Evolutionary conservation across 1,284 basidiomycete species (phyloP).

Genomic region (Trametes versicolor): DNA sequence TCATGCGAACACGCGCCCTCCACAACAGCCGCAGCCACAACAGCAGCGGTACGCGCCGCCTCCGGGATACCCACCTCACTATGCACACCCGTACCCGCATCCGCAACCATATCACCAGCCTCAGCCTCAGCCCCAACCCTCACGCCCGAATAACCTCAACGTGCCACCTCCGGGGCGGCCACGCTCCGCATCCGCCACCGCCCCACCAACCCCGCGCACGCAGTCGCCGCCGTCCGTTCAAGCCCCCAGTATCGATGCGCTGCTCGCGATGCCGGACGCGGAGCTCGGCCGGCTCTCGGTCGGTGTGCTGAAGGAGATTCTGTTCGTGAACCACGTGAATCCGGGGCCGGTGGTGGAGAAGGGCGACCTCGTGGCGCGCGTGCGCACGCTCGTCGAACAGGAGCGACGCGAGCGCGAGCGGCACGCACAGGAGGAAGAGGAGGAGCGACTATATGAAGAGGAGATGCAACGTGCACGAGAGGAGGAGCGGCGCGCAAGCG

Average conservation of each 20-base stretch:
- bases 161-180: conserved; percentile 45
- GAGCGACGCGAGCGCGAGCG: conserved; percentile 68
- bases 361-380: conserved; percentile 77
- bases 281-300: conserved; percentile 70
- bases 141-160: conserved; percentile 35
- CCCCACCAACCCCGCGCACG: conserved; percentile 29
- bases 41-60: conserved; percentile 31
- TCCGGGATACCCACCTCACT: conserved; percentile 22
- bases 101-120: conserved; percentile 5
- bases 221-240: conserved; percentile 39
- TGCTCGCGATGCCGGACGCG: conserved; percentile 68
- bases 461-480: conserved; percentile 49
- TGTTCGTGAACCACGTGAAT: conserved; percentile 78
- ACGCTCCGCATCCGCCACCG: conserved; percentile 48
- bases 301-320: conserved; percentile 74
- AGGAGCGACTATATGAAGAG: conserved; percentile 52
- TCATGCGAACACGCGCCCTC: background rate
- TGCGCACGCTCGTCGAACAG: conserved; percentile 68
- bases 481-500: conserved; percentile 37
- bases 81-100: conserved; percentile 8
- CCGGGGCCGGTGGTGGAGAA: conserved; percentile 73
- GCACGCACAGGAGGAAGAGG: conserved; percentile 54
- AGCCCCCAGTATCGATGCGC: conserved; percentile 66
- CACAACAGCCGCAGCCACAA: conserved; percentile 18
- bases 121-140: conserved; percentile 11